These are phyloP conservation scores for Macadamia integrifolia DNA, from an alignment of 164 flowering plant genomes.

Conservation along the genomic window DNA sequence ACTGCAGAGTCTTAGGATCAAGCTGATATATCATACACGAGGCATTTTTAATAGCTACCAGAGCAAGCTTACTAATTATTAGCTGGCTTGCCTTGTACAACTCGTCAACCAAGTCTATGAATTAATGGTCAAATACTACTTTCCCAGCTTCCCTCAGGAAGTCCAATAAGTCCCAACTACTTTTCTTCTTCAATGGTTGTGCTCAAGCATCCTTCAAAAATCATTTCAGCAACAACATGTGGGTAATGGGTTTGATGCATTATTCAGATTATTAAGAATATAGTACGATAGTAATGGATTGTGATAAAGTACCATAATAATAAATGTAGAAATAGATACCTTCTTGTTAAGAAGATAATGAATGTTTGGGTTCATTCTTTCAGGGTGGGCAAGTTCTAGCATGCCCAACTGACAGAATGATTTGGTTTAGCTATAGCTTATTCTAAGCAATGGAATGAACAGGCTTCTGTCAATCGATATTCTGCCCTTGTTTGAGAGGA, in stretches of 20 bases:
- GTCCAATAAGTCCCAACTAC: not conserved
- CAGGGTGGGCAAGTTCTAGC: too few species aligned
- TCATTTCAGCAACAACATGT: not conserved
- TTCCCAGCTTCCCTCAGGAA: not conserved
- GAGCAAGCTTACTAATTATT: not conserved
- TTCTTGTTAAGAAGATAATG: not conserved
- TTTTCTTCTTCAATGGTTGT: not conserved
- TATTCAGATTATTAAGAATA: too few species aligned
- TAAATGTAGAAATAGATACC: not conserved
- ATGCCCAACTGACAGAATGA: too few species aligned
- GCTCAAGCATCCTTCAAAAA: not conserved
- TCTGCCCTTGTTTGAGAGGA: too few species aligned
- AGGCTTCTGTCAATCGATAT: too few species aligned
- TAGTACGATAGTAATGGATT: not conserved
- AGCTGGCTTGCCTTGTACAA: not conserved
- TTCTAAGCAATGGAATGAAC: too few species aligned
- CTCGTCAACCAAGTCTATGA: not conserved
- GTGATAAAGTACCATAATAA: not conserved
- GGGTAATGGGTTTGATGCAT: too few species aligned
- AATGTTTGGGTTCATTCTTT: too few species aligned
- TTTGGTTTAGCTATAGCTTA: too few species aligned
- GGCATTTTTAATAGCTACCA: not conserved
- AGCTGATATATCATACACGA: too few species aligned
- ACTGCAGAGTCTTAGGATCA: too few species aligned
- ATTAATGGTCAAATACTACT: not conserved